Conservation (phyloP, 2,329 filamentous ascomycete genomes). For the Phialophora expanda region DNA sequence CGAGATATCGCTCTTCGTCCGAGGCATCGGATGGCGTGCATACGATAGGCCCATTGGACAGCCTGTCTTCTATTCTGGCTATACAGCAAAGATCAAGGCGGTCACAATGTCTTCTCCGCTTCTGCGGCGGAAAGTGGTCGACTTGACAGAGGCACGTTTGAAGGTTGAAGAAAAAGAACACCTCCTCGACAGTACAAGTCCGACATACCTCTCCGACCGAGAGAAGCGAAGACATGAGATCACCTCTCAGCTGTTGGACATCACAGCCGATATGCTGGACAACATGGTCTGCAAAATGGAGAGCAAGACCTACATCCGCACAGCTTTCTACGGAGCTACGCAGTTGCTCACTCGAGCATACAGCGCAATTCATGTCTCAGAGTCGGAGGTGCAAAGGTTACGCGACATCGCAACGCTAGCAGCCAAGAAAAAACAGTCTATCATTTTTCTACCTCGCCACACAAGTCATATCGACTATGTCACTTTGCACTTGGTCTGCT, state of each 20-base stretch:
- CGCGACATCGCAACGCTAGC: slow-evolving; percentile 82
- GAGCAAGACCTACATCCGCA: slow-evolving; percentile 86
- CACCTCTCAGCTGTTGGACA: slow-evolving; percentile 73
- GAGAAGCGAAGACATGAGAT: slow-evolving; percentile 67
- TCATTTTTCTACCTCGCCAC: slow-evolving; percentile 94
- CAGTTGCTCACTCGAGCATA: slow-evolving; percentile 92
- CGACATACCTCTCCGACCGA: slow-evolving; percentile 35
- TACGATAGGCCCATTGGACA: slow-evolving; percentile 92
- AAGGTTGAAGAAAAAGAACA: slow-evolving; percentile 73
- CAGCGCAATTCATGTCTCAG: slow-evolving; percentile 94
- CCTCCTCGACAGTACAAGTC: slow-evolving; percentile 32
- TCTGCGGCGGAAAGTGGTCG: slow-evolving; percentile 73
- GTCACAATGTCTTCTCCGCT: slow-evolving; percentile 76
- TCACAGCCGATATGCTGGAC: slow-evolving; percentile 85
- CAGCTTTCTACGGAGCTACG: slow-evolving; percentile 86
- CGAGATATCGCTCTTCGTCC: slow-evolving; percentile 91
- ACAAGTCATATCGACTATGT: slow-evolving; percentile 96
- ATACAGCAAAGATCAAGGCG: slow-evolving; percentile 85
- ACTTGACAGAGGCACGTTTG: slow-evolving; percentile 76
- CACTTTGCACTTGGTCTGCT: slow-evolving; percentile 92
- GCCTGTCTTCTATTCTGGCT: slow-evolving; percentile 90
- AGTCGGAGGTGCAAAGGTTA: slow-evolving; percentile 85
- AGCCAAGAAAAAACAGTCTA: slow-evolving; percentile 85
- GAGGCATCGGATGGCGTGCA: slow-evolving; percentile 90
- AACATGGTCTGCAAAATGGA: slow-evolving; percentile 99